Evolutionary conservation across 768 basidiomycete species (phyloP).

Genomic region (Tylopilus sp.): DNA sequence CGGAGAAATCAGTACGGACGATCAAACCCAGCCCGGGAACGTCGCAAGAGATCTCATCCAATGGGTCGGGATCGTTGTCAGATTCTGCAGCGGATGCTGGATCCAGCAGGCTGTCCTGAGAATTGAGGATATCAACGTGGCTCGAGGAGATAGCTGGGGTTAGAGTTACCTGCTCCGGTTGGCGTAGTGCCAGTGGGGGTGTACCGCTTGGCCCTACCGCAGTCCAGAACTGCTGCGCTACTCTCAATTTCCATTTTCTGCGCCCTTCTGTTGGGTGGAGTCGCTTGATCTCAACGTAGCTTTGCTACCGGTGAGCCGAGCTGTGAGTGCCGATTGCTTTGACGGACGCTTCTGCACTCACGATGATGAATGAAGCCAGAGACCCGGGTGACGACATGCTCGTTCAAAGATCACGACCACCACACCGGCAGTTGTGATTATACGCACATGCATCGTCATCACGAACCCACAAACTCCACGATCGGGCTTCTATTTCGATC

Average conservation of each 20-base stretch:
- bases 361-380: conserved; percentile 16
- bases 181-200: conserved; percentile 16
- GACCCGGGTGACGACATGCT: conserved; percentile 28
- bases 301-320: conserved; percentile 30
- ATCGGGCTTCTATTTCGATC: neutral
- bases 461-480: neutral
- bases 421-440: neutral
- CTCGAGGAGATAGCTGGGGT: neutral
- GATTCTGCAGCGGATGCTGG: conserved; percentile 23
- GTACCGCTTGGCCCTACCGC: conserved; percentile 19
- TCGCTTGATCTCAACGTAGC: conserved; percentile 44
- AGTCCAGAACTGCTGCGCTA: conserved; percentile 50
- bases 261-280: conserved; percentile 52
- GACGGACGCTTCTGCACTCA: conserved; percentile 9
- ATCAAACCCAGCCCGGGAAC: conserved; percentile 56
- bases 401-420: too few species aligned
- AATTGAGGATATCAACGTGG: conserved; percentile 1
- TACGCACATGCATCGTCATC: neutral
- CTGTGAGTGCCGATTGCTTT: conserved; percentile 3
- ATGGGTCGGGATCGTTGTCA: conserved; percentile 48
- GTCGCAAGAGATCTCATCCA: conserved; percentile 45
- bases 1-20: conserved; percentile 69
- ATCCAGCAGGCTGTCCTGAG: conserved; percentile 14
- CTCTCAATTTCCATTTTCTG: conserved; percentile 51
- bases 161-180: conserved; percentile 4